These are phyloP conservation scores for Pichia nakasei DNA, from an alignment of 805 yeast genomes.

Conservation along the genomic window DNA sequence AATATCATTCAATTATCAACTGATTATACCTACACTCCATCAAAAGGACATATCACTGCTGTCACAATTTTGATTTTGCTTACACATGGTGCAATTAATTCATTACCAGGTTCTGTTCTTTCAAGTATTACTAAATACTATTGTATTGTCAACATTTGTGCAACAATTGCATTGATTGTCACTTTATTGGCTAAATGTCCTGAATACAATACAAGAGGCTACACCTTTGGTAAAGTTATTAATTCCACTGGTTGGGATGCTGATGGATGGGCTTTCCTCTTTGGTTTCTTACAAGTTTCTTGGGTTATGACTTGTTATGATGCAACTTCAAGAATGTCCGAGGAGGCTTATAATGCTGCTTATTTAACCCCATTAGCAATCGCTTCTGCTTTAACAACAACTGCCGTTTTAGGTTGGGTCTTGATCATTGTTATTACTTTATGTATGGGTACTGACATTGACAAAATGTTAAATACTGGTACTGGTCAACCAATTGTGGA, in stretches of 20 bases:
- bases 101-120: slow-evolving; percentile 42
- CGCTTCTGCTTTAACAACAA: slow-evolving; percentile 40
- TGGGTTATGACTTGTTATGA: slow-evolving; percentile 56
- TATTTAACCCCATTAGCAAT: slow-evolving; percentile 52
- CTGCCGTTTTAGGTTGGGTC: slow-evolving; percentile 43
- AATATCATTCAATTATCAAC: slow-evolving; percentile 36
- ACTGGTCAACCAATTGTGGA: slow-evolving; percentile 47
- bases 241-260: slow-evolving; percentile 43
- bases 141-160: slow-evolving; percentile 41
- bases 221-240: slow-evolving; percentile 39
- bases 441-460: slow-evolving; percentile 34
- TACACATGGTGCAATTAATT: slow-evolving; percentile 42
- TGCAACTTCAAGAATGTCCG: slow-evolving; percentile 47
- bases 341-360: slow-evolving; percentile 47
- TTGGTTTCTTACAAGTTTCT: slow-evolving; percentile 46
- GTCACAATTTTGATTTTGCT: slow-evolving; percentile 41
- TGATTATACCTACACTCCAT: slow-evolving; percentile 31
- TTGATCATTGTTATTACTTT: slow-evolving; percentile 39
- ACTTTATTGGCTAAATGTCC: slow-evolving; percentile 49
- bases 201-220: slow-evolving; percentile 35
- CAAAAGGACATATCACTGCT: slow-evolving; percentile 39
- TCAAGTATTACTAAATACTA: slow-evolving; percentile 42
- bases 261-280: slow-evolving; percentile 49
- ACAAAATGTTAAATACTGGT: slow-evolving; percentile 23
- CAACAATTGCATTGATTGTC: slow-evolving; percentile 41